Percentiles rank a stretch among this genome's conserved stretches.
These are phyloP conservation scores for Sugiyamaella neomexicana DNA, from an alignment of 1,139 yeast species.

Conservation along the genomic window DNA sequence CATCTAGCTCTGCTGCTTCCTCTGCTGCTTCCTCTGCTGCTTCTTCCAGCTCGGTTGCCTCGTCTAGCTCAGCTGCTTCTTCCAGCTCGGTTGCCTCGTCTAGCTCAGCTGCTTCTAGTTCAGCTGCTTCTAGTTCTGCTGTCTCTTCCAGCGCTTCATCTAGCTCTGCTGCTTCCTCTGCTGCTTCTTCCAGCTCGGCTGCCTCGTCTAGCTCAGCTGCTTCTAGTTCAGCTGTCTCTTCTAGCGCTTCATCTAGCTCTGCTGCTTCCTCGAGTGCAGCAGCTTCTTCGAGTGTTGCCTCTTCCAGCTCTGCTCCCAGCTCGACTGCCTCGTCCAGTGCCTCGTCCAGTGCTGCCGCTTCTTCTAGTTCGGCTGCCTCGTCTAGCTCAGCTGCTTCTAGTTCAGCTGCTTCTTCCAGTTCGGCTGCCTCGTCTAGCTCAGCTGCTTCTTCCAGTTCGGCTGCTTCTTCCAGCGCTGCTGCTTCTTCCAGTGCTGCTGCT, in stretches of 20 bases:
- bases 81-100: background rate
- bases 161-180: background rate
- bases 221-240: slow-evolving; percentile 3
- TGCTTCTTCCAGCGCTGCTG: slow-evolving; percentile 14
- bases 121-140: background rate
- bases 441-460: slow-evolving; percentile 3
- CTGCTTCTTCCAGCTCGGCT: background rate
- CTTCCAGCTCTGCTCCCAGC: slow-evolving; percentile 5
- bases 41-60: background rate
- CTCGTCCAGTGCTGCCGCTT: slow-evolving; percentile 15
- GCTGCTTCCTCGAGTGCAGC: slow-evolving; percentile 5
- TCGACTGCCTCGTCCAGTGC: background rate
- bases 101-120: background rate
- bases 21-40: background rate
- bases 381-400: slow-evolving; percentile 11
- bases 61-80: slow-evolving; percentile 7
- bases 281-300: slow-evolving; percentile 1
- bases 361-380: slow-evolving; percentile 13
- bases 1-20: background rate
- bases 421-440: background rate
- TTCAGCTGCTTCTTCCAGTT: slow-evolving; percentile 6
- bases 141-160: background rate
- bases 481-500: slow-evolving; percentile 13
- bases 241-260: slow-evolving; percentile 6
- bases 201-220: slow-evolving; percentile 6